A percentile compares a stretch with the other conserved stretches of the same genome.
Evolutionary conservation across 768 basidiomycete species (phyloP).

Genomic region (Agaricus blazei): DNA sequence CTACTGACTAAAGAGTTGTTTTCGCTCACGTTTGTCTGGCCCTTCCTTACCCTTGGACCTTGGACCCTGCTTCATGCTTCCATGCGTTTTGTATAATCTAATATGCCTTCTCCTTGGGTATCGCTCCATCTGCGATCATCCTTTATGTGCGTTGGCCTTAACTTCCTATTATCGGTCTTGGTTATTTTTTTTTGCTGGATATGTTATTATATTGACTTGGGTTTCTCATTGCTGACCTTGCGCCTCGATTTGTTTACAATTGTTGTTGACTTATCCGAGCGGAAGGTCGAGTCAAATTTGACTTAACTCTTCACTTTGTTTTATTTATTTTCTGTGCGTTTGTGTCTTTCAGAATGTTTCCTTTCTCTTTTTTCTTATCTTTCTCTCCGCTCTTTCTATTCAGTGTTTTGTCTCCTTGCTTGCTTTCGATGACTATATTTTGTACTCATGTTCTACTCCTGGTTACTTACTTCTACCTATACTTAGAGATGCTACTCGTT

Average conservation of each 20-base stretch:
- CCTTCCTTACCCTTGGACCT: background rate
- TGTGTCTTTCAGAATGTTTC: conserved; percentile 9
- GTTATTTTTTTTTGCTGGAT: conserved; percentile 9
- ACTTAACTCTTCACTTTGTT: background rate
- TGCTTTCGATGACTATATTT: background rate
- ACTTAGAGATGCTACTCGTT: background rate
- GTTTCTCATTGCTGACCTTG: conserved; percentile 4
- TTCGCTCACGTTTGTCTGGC: background rate
- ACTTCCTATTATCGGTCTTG: conserved; percentile 5
- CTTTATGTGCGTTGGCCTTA: conserved; percentile 1
- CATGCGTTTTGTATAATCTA: conserved; percentile 7
- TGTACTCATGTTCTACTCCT: background rate
- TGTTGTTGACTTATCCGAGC: conserved; percentile 4
- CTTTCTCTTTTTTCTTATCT: conserved; percentile 16
- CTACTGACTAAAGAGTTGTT: conserved; percentile 16
- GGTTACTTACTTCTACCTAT: background rate
- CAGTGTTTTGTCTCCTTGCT: background rate
- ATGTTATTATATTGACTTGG: conserved; percentile 8
- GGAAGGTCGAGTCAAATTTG: background rate
- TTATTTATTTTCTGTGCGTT: conserved; percentile 9
- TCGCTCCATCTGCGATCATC: conserved; percentile 1
- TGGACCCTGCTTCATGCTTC: background rate
- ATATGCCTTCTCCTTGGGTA: background rate
- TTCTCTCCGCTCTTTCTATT: background rate
- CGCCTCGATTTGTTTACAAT: background rate